Conservation (phyloP, 1,139 yeast genomes). For the Wickerhamomyces sp. region DNA sequence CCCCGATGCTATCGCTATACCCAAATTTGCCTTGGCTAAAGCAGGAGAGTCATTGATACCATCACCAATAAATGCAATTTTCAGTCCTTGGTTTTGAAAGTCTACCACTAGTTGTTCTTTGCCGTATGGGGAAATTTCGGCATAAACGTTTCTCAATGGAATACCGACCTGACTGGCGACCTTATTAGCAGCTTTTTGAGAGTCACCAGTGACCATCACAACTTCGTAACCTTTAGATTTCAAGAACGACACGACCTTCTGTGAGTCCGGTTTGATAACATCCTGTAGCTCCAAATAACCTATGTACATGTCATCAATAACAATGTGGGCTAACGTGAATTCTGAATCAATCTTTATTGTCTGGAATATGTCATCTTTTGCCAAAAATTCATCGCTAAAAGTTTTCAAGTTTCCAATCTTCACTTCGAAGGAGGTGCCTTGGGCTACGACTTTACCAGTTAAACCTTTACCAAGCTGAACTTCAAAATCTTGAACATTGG, state of each 20-base stretch:
- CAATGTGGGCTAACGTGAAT: conserved; percentile 35
- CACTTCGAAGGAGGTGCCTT: conserved; percentile 30
- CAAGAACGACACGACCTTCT: conserved; percentile 53
- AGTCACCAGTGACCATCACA: conserved; percentile 94
- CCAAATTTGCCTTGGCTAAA: conserved; percentile 79
- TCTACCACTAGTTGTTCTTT: conserved; percentile 65
- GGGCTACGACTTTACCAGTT: conserved; percentile 37
- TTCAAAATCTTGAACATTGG: conserved; percentile 39
- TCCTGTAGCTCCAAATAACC: conserved; percentile 73
- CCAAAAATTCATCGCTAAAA: conserved; percentile 28
- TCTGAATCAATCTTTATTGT: conserved; percentile 21
- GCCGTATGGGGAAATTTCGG: conserved; percentile 73
- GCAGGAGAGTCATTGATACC: conserved; percentile 98
- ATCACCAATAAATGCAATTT: conserved; percentile 89
- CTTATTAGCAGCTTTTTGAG: conserved; percentile 52
- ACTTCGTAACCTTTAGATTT: conserved; percentile 52
- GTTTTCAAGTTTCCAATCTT: conserved; percentile 55
- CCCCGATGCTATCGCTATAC: conserved; percentile 88
- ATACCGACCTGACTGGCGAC: conserved; percentile 72
- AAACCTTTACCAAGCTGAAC: conserved; percentile 74
- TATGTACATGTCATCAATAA: conserved; percentile 49
- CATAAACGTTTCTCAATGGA: conserved; percentile 57
- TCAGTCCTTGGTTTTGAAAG: conserved; percentile 41
- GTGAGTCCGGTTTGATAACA: conserved; percentile 63
- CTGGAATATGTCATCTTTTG: conserved; percentile 20